phyloP scores from a whole-genome alignment of 495 filamentous ascomycete species.

The Talaromyces stipitatus region DNA sequence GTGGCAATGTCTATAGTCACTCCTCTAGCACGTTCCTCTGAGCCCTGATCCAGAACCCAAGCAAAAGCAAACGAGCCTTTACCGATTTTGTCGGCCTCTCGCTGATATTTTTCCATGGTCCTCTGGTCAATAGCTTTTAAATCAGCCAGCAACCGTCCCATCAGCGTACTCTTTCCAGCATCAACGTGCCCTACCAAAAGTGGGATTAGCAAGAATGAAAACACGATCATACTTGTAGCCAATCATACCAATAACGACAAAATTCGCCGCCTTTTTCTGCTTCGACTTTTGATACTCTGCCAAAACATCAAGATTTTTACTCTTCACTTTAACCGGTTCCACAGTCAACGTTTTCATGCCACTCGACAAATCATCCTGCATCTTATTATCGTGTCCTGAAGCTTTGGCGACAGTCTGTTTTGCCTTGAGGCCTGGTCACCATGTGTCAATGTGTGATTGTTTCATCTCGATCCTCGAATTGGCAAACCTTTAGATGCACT shows the following conservation, averaged over 20 bases:
- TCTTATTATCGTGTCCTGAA: constrained; percentile 31
- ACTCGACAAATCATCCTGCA: constrained; percentile 28
- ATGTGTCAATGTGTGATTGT: constrained; percentile 30
- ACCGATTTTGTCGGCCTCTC: constrained; percentile 83
- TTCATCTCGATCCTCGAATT: constrained; percentile 36
- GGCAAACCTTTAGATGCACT: constrained; percentile 71
- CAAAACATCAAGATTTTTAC: constrained; percentile 80
- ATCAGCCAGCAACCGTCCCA: constrained; percentile 90
- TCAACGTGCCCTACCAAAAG: constrained; percentile 74
- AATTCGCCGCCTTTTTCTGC: constrained; percentile 77
- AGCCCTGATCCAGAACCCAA: constrained; percentile 89
- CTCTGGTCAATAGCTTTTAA: constrained; percentile 79
- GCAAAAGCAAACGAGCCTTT: constrained; percentile 94
- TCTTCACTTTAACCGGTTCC: constrained; percentile 64
- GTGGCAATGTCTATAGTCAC: constrained; percentile 98
- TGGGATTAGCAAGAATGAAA: background rate
- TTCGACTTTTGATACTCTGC: constrained; percentile 70
- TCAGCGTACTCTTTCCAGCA: constrained; percentile 93
- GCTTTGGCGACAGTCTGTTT: constrained; percentile 36
- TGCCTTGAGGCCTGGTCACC: constrained; percentile 39
- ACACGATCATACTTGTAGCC: background rate
- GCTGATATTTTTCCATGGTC: constrained; percentile 78
- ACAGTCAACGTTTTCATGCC: constrained; percentile 55
- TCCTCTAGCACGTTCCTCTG: constrained; percentile 78
- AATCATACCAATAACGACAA: constrained; percentile 82